Evolutionary conservation across 2,329 filamentous ascomycete genomes (phyloP), one percentile per base, ranked within the genome.

Genomic region (Cyclaneusma minus): DNA sequence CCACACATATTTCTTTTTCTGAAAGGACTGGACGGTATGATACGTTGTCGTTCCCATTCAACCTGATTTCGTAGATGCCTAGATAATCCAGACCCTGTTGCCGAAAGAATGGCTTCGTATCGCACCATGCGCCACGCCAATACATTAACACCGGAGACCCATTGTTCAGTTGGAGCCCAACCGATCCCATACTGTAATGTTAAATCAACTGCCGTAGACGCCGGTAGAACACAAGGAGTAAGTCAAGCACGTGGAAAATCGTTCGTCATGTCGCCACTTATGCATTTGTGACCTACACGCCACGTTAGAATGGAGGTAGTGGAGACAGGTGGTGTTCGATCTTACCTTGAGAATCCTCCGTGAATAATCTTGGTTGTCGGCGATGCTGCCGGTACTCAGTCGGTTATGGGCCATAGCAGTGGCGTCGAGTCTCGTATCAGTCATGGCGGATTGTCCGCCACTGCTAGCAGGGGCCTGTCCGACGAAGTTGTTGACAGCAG

Each of bases 281-380:
- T 51, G 64, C 65, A 43, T 70, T 69, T 51, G 64, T 69, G 33
- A 69, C 65, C 64, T 68, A 27, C 5, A 20, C 7, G 11, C 18
- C 8, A 7, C n/a, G 11, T 20, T 20, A 11, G 11, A 7, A 7
- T 20, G 7, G 22, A 9, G 16, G n/a, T 13, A 10, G 7, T 22
- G 4, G 21, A 22, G 25, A 27, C 24, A 29, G 27, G 12, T 21
- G 14, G 15, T 13, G 35, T 43, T 36, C 48, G 36, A 23, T 58
- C 68, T 39, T 66, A 92, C 87, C 72, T 91, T 81, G 47, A 95
- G 68, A 54, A 95, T 94, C 56, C 81, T 79, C 56, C 87, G 73
- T 35, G 87, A 94, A 58, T 93, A 95, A 52, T 95, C 87, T 55
- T 92, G 74, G 55, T 94, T 91, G 51, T 95, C 87, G 27, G 85